Evolutionary conservation across 345 rosid species (phyloP).

Genomic region (Boechera divaricarpa): DNA sequence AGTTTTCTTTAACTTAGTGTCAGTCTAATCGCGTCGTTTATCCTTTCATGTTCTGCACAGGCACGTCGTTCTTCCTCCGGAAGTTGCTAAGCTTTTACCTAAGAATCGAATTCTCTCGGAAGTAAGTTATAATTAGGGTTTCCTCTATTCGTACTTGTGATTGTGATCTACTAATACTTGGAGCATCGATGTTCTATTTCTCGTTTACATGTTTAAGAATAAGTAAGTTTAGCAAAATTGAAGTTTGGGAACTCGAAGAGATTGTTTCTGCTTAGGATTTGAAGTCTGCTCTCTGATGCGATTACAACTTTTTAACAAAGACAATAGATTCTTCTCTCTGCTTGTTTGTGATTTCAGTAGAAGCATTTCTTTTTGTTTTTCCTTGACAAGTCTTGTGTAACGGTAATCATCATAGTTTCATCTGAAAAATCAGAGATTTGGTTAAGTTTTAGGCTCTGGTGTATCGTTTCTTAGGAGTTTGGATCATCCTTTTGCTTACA

Average conservation of each 20-base stretch:
- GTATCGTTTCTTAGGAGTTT: not conserved
- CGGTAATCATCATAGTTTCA: too few species aligned
- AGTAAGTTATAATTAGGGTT: constrained; percentile 49
- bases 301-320: too few species aligned
- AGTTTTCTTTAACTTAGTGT: not conserved
- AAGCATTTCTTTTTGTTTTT: too few species aligned
- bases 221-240: not conserved
- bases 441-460: not conserved
- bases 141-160: not conserved
- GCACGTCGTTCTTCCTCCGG: constrained; percentile 97
- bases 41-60: constrained; percentile 43
- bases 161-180: not conserved
- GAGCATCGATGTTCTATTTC: not conserved
- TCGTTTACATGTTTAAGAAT: not conserved
- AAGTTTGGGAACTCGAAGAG: not conserved
- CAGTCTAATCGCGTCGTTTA: not conserved
- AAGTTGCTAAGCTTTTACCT: constrained; percentile 91
- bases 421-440: not conserved
- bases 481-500: not conserved
- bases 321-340: too few species aligned
- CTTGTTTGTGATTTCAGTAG: too few species aligned
- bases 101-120: constrained; percentile 96
- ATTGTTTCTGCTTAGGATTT: constrained; percentile 2
- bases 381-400: too few species aligned
- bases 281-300: not conserved